Percentiles rank a stretch among this genome's conserved stretches.
Evolutionary conservation across 2,329 filamentous ascomycete species (phyloP).

Genomic region (Ceratocystis papillata): DNA sequence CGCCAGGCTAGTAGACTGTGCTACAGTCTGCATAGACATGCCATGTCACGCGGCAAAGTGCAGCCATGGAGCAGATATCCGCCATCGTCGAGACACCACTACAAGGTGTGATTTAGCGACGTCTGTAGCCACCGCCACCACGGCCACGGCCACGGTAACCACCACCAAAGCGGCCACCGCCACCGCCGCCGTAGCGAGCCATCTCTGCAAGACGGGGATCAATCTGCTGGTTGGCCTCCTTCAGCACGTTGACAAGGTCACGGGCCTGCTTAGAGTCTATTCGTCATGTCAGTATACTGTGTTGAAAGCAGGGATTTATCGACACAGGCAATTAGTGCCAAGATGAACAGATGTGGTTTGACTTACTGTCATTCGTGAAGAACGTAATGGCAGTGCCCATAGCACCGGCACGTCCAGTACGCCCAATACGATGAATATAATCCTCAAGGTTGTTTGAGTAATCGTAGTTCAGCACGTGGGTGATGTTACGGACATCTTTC

Average conservation of each 20-base stretch:
- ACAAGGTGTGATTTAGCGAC: conserved; percentile 29
- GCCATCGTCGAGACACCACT: conserved; percentile 6
- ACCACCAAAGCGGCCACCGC: conserved; percentile 62
- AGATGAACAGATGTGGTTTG: not conserved
- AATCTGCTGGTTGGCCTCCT: conserved; percentile 95
- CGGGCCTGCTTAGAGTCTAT: conserved; percentile 86
- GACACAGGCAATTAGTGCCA: not conserved
- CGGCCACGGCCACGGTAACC: conserved; percentile 54
- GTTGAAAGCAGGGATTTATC: not conserved
- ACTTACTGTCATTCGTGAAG: conserved; percentile 98
- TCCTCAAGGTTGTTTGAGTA: conserved; percentile 99
- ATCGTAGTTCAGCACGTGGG: conserved; percentile 99
- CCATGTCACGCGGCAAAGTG: conserved; percentile 28
- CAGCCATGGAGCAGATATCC: not conserved
- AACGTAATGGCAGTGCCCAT: conserved; percentile 95
- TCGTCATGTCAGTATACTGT: conserved; percentile 30
- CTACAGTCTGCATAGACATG: conserved; percentile 38
- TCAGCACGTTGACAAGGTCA: conserved; percentile 85
- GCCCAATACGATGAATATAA: conserved; percentile 93
- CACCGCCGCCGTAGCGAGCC: conserved; percentile 80
- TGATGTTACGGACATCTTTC: conserved; percentile 99
- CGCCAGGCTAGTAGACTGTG: not conserved
- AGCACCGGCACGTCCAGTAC: conserved; percentile 89
- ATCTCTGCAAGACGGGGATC: conserved; percentile 94
- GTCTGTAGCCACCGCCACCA: conserved; percentile 39